Percentiles rank a stretch among this genome's conserved stretches.
Evolutionary conservation across 2,329 filamentous ascomycete genomes (phyloP).

Genomic region (Fusarium bactridioides): DNA sequence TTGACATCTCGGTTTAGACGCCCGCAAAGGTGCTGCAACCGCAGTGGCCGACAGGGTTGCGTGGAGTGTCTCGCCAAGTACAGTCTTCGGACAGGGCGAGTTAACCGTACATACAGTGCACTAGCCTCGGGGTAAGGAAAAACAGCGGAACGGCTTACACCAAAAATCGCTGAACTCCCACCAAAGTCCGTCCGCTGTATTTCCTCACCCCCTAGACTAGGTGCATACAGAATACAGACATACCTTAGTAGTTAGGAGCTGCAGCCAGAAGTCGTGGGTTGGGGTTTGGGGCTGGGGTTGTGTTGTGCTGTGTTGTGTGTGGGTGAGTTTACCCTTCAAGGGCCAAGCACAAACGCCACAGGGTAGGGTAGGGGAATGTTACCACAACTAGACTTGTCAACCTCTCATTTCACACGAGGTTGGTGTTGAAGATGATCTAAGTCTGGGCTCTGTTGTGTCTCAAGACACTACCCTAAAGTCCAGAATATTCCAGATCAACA

Average conservation of each 20-base stretch:
- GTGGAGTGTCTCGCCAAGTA: constrained; percentile 30
- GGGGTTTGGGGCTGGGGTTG: constrained; percentile 11
- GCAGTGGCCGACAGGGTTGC: constrained; percentile 24
- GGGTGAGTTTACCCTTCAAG: constrained; percentile 11
- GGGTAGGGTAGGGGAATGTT: background rate
- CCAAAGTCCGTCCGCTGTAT: too few species aligned
- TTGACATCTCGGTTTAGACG: constrained; percentile 4
- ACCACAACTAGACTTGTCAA: constrained; percentile 14
- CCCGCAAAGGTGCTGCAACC: constrained; percentile 17
- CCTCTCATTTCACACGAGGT: constrained; percentile 15
- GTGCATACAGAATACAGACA: background rate
- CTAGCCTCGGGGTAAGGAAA: too few species aligned
- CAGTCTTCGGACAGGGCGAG: constrained; percentile 23
- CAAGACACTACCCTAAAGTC: constrained; percentile 22
- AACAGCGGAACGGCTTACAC: too few species aligned
- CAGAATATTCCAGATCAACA: background rate
- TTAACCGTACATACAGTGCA: constrained; percentile 8
- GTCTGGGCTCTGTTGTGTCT: constrained; percentile 16
- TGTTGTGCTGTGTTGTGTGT: constrained; percentile 1
- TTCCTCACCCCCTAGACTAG: too few species aligned
- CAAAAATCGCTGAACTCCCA: too few species aligned
- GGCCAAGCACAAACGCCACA: constrained; percentile 10
- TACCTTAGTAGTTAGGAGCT: background rate
- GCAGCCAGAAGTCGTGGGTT: constrained; percentile 13
- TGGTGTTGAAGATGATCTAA: constrained; percentile 13